phyloP scores from a whole-genome alignment of 805 yeast species.

The Yueomyces sinensis region DNA sequence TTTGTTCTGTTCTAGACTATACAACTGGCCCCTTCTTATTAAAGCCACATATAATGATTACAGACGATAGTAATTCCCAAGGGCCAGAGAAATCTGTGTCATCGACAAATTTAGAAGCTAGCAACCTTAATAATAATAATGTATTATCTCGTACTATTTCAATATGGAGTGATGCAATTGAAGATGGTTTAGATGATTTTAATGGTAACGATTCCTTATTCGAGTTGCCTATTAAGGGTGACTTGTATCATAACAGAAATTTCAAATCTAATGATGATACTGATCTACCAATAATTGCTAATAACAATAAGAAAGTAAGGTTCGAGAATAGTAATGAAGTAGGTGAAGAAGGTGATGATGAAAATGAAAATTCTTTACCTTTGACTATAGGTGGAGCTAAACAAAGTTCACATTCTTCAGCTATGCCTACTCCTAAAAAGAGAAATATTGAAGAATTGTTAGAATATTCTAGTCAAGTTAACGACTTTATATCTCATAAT shows the following conservation, averaged over 20 bases:
- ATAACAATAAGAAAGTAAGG: neutral
- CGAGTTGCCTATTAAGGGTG: neutral
- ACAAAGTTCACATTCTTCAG: neutral
- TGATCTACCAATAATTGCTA: neutral
- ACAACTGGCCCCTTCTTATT: too few relatives aligned
- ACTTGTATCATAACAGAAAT: neutral
- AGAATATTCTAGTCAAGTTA: slow-evolving; percentile 17
- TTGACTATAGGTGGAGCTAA: too few relatives aligned
- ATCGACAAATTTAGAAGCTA: too few relatives aligned
- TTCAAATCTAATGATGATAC: neutral
- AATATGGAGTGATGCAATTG: neutral
- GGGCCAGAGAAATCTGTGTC: too few relatives aligned
- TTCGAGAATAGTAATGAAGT: neutral
- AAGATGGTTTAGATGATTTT: neutral
- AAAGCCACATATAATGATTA: too few relatives aligned
- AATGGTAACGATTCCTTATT: neutral
- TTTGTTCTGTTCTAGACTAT: too few relatives aligned
- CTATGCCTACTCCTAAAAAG: slow-evolving; percentile 1
- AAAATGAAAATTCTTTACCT: neutral
- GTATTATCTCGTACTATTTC: neutral
- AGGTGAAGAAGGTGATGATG: neutral
- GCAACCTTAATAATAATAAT: too few relatives aligned
- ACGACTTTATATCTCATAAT: slow-evolving; percentile 15
- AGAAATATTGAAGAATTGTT: slow-evolving; percentile 18
- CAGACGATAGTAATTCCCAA: too few relatives aligned